These are phyloP conservation scores for Nepenthes alata DNA, from an alignment of 179 eudicot species.

Conservation along the genomic window DNA sequence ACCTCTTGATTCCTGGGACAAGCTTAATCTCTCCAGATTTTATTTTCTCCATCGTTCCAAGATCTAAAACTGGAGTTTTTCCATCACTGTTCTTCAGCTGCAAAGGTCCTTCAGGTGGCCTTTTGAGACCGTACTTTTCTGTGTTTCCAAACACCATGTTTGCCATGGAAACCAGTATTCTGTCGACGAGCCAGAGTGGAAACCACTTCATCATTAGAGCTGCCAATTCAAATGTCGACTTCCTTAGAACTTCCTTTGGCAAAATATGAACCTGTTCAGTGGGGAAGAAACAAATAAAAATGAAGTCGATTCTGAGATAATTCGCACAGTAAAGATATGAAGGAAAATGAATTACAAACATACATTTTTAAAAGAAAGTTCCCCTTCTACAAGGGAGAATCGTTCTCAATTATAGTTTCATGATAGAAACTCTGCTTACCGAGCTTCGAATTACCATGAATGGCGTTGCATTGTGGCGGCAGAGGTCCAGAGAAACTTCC, in stretches of 20 bases:
- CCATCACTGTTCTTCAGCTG: constrained; percentile 75
- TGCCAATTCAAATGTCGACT: constrained; percentile 74
- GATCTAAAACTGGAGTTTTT: constrained; percentile 85
- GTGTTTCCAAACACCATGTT: constrained; percentile 49
- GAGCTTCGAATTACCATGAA: constrained; percentile 79
- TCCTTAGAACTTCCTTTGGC: constrained; percentile 71
- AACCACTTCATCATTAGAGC: constrained; percentile 49
- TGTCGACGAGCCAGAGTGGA: constrained; percentile 58
- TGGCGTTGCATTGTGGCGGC: constrained; percentile 58
- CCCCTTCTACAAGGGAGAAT: too few species aligned
- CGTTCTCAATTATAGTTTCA: too few species aligned
- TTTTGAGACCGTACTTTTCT: constrained; percentile 62
- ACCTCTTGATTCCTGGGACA: constrained; percentile 82
- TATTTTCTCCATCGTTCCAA: constrained; percentile 64
- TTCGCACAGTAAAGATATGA: too few species aligned
- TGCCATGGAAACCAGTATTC: constrained; percentile 42
- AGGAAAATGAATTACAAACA: too few species aligned
- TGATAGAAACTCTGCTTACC: constrained; percentile 28
- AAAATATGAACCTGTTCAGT: constrained; percentile 62
- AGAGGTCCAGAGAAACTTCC: constrained; percentile 97
- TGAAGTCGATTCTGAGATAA: background rate
- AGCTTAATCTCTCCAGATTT: constrained; percentile 62
- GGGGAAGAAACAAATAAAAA: background rate
- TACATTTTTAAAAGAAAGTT: too few species aligned
- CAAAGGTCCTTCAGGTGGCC: constrained; percentile 74